Percentiles rank a stretch among this genome's conserved stretches.
Conservation (phyloP, 192 early-diverging fungal genomes). For the Physocladia obscura region DNA sequence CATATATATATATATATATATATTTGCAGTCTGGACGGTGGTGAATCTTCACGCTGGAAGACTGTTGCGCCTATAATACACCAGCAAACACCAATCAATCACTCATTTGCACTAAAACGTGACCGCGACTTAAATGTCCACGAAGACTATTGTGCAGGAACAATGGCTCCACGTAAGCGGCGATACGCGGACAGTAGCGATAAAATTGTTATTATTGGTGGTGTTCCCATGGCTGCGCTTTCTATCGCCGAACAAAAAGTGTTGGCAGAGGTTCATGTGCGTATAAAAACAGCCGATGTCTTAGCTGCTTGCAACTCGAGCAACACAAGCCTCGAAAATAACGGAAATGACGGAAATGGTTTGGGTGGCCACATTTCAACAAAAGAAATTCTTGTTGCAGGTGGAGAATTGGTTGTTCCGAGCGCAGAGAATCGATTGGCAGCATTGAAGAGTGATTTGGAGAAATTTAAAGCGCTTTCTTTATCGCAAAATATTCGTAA, state of each 20-base stretch:
- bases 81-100: no score
- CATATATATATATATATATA: no score
- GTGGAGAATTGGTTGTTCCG: not conserved
- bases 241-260: conserved; percentile 1
- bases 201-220: not conserved
- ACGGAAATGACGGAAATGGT: not conserved
- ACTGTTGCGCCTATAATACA: no score
- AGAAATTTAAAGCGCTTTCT: not conserved
- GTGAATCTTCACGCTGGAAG: no score
- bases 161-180: not conserved
- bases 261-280: not conserved
- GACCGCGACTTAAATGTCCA: no score
- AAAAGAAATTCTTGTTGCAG: not conserved
- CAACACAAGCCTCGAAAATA: not conserved
- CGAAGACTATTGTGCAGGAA: not conserved
- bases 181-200: not conserved
- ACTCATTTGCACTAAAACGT: no score
- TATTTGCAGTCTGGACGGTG: no score
- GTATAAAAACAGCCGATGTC: not conserved
- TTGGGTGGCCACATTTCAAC: not conserved
- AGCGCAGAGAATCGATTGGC: not conserved
- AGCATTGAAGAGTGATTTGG: not conserved
- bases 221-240: not conserved
- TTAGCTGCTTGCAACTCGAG: not conserved
- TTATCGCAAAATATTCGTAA: no score